Evolutionary conservation across 1,284 basidiomycete species (phyloP).

Genomic region (Omphalotus olearius): DNA sequence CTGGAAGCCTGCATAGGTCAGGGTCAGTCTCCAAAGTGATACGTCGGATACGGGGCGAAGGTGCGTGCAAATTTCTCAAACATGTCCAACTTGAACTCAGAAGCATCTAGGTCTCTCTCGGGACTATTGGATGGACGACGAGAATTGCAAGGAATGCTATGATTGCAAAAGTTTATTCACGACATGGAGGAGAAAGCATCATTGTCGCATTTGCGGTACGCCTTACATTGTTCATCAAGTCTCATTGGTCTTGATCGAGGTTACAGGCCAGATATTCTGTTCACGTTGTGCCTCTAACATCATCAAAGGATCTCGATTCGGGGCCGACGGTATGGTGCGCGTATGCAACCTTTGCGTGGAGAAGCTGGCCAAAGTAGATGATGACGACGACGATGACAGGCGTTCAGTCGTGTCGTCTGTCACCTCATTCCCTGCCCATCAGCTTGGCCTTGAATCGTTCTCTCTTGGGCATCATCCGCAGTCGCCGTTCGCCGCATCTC

Average conservation of each 20-base stretch:
- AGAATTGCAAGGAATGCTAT: slow-evolving; percentile 93
- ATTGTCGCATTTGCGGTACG: slow-evolving; percentile 89
- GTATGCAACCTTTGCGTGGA: slow-evolving; percentile 94
- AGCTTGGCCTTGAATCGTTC: slow-evolving; percentile 48
- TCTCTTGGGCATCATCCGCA: slow-evolving; percentile 57
- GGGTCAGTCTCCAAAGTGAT: slow-evolving; percentile 89
- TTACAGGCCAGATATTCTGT: slow-evolving; percentile 83
- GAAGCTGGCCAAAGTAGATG: slow-evolving; percentile 81
- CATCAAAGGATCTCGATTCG: slow-evolving; percentile 92
- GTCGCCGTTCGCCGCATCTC: slow-evolving; percentile 86
- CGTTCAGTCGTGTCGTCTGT: slow-evolving; percentile 70
- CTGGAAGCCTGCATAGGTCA: slow-evolving; percentile 61
- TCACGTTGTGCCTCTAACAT: slow-evolving; percentile 96
- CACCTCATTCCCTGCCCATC: slow-evolving; percentile 60
- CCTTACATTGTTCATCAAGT: slow-evolving; percentile 7
- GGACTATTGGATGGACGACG: slow-evolving; percentile 98
- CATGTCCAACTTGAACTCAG: slow-evolving; percentile 22
- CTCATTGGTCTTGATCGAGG: background rate
- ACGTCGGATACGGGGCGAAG: slow-evolving; percentile 82
- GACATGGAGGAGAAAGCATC: slow-evolving; percentile 90
- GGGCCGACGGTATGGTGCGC: slow-evolving; percentile 87
- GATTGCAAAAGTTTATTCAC: slow-evolving; percentile 92
- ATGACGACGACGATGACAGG: slow-evolving; percentile 81
- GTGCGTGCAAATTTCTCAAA: slow-evolving; percentile 29
- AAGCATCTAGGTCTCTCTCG: slow-evolving; percentile 53